phyloP scores from a whole-genome alignment of 1,284 basidiomycete genomes.

The Cutaneotrichosporon sp. region DNA sequence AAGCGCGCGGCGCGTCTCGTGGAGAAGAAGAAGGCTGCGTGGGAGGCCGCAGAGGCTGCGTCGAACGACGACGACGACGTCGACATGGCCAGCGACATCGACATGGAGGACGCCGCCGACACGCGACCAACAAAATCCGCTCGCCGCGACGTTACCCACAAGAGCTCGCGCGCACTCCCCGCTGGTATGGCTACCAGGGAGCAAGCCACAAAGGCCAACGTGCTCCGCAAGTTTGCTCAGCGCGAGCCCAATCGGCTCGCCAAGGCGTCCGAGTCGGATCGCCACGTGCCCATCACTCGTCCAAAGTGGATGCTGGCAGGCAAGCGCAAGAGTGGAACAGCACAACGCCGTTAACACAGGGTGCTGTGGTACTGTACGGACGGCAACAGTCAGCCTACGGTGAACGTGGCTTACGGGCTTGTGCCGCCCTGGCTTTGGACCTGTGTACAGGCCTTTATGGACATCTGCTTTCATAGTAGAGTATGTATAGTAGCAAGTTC shows the following conservation, averaged over 20 bases:
- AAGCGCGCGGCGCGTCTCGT: conserved; percentile 76
- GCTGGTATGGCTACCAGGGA: conserved; percentile 73
- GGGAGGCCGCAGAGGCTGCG: conserved; percentile 45
- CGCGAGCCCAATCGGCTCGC: conserved; percentile 78
- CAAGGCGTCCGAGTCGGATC: conserved; percentile 83
- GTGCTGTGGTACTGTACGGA: no score
- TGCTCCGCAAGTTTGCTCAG: conserved; percentile 76
- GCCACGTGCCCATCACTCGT: conserved; percentile 50
- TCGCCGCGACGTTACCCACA: conserved; percentile 1
- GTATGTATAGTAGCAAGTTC: no score
- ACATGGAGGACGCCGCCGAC: conserved; percentile 37
- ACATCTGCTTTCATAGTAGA: no score
- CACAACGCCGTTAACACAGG: conserved; percentile 61
- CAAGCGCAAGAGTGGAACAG: conserved; percentile 83
- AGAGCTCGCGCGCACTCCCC: conserved; percentile 25
- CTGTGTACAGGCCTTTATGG: no score
- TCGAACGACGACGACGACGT: conserved; percentile 20
- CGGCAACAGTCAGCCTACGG: no score
- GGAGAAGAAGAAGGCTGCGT: conserved; percentile 39
- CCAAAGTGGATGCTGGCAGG: conserved; percentile 65
- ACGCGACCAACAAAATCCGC: not conserved
- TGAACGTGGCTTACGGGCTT: no score
- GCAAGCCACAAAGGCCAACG: conserved; percentile 73
- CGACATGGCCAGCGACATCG: conserved; percentile 1
- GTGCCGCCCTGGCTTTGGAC: no score